Evolutionary conservation across 345 rosid genomes (phyloP), one percentile per base, ranked within the genome.

Genomic region (Hevea brasiliensis): DNA sequence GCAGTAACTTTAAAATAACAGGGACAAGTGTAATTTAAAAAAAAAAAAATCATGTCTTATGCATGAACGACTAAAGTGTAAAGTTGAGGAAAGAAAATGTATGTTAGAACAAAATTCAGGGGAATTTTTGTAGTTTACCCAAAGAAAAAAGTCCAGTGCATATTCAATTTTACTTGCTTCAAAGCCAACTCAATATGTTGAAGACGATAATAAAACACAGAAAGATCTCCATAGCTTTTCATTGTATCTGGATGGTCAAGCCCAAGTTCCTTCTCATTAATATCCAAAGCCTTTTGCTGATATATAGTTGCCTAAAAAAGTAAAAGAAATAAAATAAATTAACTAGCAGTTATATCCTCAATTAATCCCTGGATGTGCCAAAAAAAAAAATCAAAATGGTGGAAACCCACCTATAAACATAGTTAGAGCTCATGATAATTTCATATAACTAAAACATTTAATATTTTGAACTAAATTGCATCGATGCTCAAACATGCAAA

Each of bases 151-250:
- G 70, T 61, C 60, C 35, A 44, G 72, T 4, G 3, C 55, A 47
- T 29, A 21, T 21, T 45, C 37, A 45, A 53, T 44, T 40, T 3
- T 8, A 76, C 96, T 63, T 89, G 92, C 98, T 88, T 94, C 85
- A 94, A 78, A 56, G 98, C 98, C 72, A 94, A 83, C 84, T 94
- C 98, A 66, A 96, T 90, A 80, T 94, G 98, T 75, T 94, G 98
- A 76, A 92, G 98, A 65, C 98, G 97, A 76, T 94, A 94, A 82
- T 94, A 94, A 85, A 94, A 94, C 75, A 94, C 98, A 61, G 98
- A 97, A 45, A 94, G 88, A 80, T 94, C 98, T 26, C 98, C 98
- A 61, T 88, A 89, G 80, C 92, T 88, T 80, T 89, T 89, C 89
- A 89, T 86, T 27, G 88, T 87, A 71, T 93, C 96, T 3, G 98